These are phyloP conservation scores for Rhodotorula sp. DNA, from an alignment of 1,284 basidiomycete species.

Conservation along the genomic window DNA sequence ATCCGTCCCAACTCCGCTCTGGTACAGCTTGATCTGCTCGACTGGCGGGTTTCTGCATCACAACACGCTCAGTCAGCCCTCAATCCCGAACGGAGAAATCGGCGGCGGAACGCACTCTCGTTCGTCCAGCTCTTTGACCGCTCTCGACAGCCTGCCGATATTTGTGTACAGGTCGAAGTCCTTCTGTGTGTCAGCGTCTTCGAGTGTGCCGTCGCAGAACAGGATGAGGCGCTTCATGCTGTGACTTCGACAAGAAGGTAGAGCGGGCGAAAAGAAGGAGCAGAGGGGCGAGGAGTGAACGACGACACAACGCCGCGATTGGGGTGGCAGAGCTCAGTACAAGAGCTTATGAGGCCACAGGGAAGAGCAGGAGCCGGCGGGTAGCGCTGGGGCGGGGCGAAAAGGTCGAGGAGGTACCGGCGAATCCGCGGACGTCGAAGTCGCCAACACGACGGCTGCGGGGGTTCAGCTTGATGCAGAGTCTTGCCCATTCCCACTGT, in stretches of 20 bases:
- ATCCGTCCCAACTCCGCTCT: constrained; percentile 21
- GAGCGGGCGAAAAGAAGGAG: neutral
- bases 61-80: neutral
- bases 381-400: neutral
- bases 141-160: constrained; percentile 7
- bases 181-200: constrained; percentile 15
- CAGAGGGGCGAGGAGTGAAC: neutral
- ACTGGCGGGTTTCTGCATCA: neutral
- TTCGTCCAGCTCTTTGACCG: constrained; percentile 3
- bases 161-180: constrained; percentile 13
- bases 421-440: neutral
- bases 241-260: neutral
- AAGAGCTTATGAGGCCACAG: neutral
- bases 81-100: neutral
- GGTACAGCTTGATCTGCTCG: constrained; percentile 26
- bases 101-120: neutral
- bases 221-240: constrained; percentile 29
- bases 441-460: no score
- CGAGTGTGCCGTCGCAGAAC: constrained; percentile 23
- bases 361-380: no score
- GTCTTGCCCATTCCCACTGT: no score
- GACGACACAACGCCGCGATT: no score
- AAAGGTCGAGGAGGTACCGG: neutral
- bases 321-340: neutral
- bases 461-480: neutral